Base-by-base conservation (phyloP, 2,329 filamentous ascomycete genomes). In the Didymella segeticola region DNA sequence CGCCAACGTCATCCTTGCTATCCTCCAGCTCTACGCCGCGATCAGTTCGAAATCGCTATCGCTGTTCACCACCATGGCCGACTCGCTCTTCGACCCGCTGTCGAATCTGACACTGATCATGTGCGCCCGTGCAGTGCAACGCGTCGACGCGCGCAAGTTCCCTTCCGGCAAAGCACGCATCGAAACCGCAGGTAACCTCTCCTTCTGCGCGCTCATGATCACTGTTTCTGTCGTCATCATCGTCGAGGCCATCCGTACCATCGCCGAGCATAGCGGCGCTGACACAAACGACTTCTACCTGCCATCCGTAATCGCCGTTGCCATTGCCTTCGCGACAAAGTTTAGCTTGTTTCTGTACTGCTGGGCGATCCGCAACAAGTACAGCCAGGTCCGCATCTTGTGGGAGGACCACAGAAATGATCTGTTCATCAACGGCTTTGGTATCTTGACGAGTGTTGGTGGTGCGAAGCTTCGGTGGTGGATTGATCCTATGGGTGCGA, bases 391-490 rank as follows among this genome's bases (percentile, higher is more conserved):
- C 60, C 85, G 89, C 52, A 97, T 97, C 71, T 80, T 98, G 12
- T 97, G 92, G 93, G 90, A 96, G 75, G 93, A 98, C 70, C 95
- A 99, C 78, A 88, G 95, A 57, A 99, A 99, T 71, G 95, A 99
- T 71, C 81, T 99, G n/a, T 82, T 96, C 67, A 91, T 99, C 82
- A 99, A 98, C 74, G 91, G 91, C 47, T 91, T 96, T 64, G 92
- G 89, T 84, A 87, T 98, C 60, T 77, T 97, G 48, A 97, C 93
- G 1, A 93, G 90, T 2, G 88, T 97, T n/a, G 90, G 91, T 49
- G 95, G 95, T 27, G 86, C 87, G 60, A 96, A 96, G 79, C 80
- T 98, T 19, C 80, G 81, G 55, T 97, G 93, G 93, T 98, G 91
- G 91, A 87, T 99, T 61, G 95, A 99, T 77, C 92, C 95, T 0